These are phyloP conservation scores for Phytophthora rubi DNA, from an alignment of 352 stramenopile genomes.

Conservation along the genomic window DNA sequence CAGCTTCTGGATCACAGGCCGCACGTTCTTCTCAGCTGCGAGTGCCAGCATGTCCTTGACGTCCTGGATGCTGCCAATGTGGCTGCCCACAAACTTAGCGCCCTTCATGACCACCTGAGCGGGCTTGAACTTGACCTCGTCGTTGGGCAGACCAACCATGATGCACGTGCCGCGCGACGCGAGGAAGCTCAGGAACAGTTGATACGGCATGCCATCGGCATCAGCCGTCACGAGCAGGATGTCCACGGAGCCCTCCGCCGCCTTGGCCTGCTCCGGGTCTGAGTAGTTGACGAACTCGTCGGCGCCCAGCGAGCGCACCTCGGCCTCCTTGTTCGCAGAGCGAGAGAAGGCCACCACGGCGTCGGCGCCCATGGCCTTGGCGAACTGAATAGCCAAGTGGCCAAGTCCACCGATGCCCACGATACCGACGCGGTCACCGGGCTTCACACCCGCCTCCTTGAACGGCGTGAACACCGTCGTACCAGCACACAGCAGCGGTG, in stretches of 20 bases:
- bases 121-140: conserved; percentile 64
- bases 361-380: conserved; percentile 64
- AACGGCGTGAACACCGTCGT: conserved; percentile 69
- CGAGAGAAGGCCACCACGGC: conserved; percentile 74
- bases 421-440: conserved; percentile 66
- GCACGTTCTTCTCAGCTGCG: conserved; percentile 69
- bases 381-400: conserved; percentile 87
- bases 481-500: conserved; percentile 8
- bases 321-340: conserved; percentile 59
- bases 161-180: conserved; percentile 59
- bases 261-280: conserved; percentile 41
- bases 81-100: conserved; percentile 63
- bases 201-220: conserved; percentile 55
- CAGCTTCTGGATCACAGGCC: conserved; percentile 57
- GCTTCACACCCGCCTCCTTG: conserved; percentile 52
- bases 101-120: conserved; percentile 49
- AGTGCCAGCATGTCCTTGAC: conserved; percentile 88
- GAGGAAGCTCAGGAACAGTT: conserved; percentile 62
- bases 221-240: conserved; percentile 76
- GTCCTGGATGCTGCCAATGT: conserved; percentile 81
- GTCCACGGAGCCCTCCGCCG: conserved; percentile 52
- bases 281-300: conserved; percentile 67
- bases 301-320: conserved; percentile 62
- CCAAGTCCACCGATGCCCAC: conserved; percentile 88
- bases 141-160: conserved; percentile 70